Evolutionary conservation across 2,329 filamentous ascomycete genomes (phyloP), one percentile per base, ranked within the genome.

Genomic region (Elsinoe necatrix): DNA sequence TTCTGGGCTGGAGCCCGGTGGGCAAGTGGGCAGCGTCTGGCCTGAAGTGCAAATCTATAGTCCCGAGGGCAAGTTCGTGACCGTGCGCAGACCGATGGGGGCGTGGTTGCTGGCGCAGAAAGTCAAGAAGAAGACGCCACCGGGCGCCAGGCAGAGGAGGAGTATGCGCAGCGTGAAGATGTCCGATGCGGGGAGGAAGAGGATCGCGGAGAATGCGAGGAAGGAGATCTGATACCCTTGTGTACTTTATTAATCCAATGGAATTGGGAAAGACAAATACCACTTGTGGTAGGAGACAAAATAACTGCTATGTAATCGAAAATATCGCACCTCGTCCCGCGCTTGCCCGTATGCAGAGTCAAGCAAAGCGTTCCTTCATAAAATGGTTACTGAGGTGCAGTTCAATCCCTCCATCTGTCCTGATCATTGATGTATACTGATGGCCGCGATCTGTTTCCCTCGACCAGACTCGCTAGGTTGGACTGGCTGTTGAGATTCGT

Each of bases 1-100:
- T 37, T 68, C 62, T 68, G 41, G n/a, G 31, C 18, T 42, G 21
- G 35, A 12, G 31, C 20, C 23, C 31, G 31, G 21, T 29, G 18
- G 31, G 14, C 39, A n/a, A 25, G 12, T 18, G 18, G 31, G 48
- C 3, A 11, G 25, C 9, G 45, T 55, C 42, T 56, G 4, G 14
- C 89, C 89, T 0, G 76, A 83, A 8, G 80, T 98, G 5, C 91
- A 97, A 62, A 82, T 97, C 0, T 96, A 86, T 65, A 87, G 81
- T 25, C 93, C 93, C 0, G 79, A 89, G 58, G 93, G 93, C n/a
- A 84, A 82, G 64, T 93, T 87, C 63, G 76, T 97, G 27, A 85
- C 79, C 0, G 72, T 75, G 8, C 77, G 89, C 34, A 69, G 68
- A 61, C 86, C 87, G 1, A 83, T 95, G 76, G 83, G 86, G 63